These are phyloP conservation scores for Cadophora gregata DNA, from an alignment of 2,329 filamentous ascomycete genomes.

Conservation along the genomic window DNA sequence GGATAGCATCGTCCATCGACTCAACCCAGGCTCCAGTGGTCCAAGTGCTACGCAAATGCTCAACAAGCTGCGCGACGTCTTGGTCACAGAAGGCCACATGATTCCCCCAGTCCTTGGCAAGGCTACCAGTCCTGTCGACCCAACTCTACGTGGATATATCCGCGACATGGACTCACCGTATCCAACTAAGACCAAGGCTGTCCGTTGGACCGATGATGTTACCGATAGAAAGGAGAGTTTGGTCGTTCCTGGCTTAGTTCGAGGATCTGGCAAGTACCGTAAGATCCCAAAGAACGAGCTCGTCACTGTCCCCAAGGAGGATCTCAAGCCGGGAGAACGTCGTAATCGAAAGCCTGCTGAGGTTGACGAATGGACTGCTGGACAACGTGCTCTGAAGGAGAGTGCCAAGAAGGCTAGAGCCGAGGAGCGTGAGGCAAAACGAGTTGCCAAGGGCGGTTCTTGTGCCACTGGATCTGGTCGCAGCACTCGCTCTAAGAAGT, in stretches of 20 bases:
- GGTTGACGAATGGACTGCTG: not conserved
- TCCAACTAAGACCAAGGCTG: conserved; percentile 12
- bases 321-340: not conserved
- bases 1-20: conserved; percentile 39
- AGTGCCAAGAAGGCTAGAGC: conserved; percentile 4
- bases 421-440: not conserved
- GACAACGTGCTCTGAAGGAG: not conserved
- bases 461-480: not conserved
- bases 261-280: conserved; percentile 41
- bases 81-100: conserved; percentile 41
- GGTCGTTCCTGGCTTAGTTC: conserved; percentile 29
- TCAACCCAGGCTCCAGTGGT: conserved; percentile 38
- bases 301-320: conserved; percentile 2
- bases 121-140: conserved; percentile 17
- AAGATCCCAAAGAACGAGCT: conserved; percentile 10
- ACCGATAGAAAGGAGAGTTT: conserved; percentile 35
- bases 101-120: conserved; percentile 41
- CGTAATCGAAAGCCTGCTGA: conserved; percentile 7
- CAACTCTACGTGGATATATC: conserved; percentile 36
- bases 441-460: not conserved
- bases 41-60: conserved; percentile 35
- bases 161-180: conserved; percentile 29
- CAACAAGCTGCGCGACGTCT: conserved; percentile 35
- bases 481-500: conserved; percentile 5
- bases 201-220: conserved; percentile 36